Evolutionary conservation across 169 alveolate genomes (phyloP).

Genomic region (Plasmodium billcollinsi): DNA sequence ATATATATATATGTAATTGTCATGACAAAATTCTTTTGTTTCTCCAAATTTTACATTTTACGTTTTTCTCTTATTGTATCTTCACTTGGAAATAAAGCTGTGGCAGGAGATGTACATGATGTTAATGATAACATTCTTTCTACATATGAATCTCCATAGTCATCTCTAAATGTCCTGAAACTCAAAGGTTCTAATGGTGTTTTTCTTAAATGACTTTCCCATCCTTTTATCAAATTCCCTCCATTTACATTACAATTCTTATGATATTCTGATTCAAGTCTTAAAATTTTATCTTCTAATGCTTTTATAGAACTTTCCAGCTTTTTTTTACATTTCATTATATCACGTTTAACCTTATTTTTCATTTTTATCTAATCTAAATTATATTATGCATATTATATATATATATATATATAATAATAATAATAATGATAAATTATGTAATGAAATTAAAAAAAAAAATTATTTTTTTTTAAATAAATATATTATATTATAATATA

Average conservation of each 20-base stretch:
- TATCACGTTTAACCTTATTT: slow-evolving; percentile 71
- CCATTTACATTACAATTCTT: slow-evolving; percentile 72
- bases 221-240: slow-evolving; percentile 70
- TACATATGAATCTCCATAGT: slow-evolving; percentile 36
- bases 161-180: slow-evolving; percentile 72
- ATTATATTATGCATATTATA: background rate
- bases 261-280: slow-evolving; percentile 74
- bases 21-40: no score
- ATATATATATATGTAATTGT: no score
- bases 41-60: no score
- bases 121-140: slow-evolving; percentile 74
- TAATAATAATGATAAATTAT: background rate
- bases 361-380: slow-evolving; percentile 29
- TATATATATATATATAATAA: background rate
- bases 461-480: background rate
- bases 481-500: background rate
- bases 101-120: slow-evolving; percentile 69
- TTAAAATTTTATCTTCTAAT: slow-evolving; percentile 72
- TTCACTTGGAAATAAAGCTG: slow-evolving; percentile 26
- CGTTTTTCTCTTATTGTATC: background rate
- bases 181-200: slow-evolving; percentile 61
- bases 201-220: slow-evolving; percentile 62
- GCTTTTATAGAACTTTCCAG: slow-evolving; percentile 72
- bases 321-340: slow-evolving; percentile 65
- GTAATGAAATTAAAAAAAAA: no score